A percentile compares a stretch with the other conserved stretches of the same genome.
Conservation (phyloP, 768 basidiomycete genomes). For the Russula griseocarnosa region DNA sequence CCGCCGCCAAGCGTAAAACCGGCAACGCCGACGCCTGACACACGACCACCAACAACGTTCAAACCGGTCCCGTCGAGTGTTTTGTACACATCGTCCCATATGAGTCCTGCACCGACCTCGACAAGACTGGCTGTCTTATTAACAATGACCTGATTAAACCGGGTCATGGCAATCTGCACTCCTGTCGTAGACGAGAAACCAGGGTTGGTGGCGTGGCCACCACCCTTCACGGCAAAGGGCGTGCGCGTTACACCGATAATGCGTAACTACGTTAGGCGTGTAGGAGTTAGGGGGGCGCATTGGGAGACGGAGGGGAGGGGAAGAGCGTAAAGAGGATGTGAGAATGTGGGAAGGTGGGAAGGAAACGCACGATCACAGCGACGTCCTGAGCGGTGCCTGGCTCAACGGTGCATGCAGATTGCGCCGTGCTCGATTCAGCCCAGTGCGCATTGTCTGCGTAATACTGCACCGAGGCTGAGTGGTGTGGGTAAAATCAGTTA, state of each 20-base stretch:
- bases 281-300: background rate
- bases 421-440: slow-evolving; percentile 15
- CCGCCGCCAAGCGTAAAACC: slow-evolving; percentile 33
- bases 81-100: slow-evolving; percentile 33
- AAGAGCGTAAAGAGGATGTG: background rate
- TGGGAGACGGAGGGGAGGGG: background rate
- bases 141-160: slow-evolving; percentile 24
- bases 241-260: slow-evolving; percentile 19
- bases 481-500: background rate
- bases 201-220: slow-evolving; percentile 30
- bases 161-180: slow-evolving; percentile 31
- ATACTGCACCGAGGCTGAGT: slow-evolving; percentile 16
- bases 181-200: slow-evolving; percentile 33
- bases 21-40: slow-evolving; percentile 31
- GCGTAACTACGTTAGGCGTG: background rate
- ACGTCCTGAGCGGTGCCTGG: slow-evolving; percentile 29
- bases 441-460: slow-evolving; percentile 19
- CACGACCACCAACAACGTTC: slow-evolving; percentile 31
- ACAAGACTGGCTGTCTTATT: slow-evolving; percentile 18
- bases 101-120: slow-evolving; percentile 29
- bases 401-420: slow-evolving; percentile 28
- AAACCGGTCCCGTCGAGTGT: slow-evolving; percentile 26
- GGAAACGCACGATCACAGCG: slow-evolving; percentile 19
- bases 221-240: slow-evolving; percentile 30
- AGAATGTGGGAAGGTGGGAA: no score